Base-by-base conservation (phyloP, 805 yeast genomes). In the Candida ovalis region DNA sequence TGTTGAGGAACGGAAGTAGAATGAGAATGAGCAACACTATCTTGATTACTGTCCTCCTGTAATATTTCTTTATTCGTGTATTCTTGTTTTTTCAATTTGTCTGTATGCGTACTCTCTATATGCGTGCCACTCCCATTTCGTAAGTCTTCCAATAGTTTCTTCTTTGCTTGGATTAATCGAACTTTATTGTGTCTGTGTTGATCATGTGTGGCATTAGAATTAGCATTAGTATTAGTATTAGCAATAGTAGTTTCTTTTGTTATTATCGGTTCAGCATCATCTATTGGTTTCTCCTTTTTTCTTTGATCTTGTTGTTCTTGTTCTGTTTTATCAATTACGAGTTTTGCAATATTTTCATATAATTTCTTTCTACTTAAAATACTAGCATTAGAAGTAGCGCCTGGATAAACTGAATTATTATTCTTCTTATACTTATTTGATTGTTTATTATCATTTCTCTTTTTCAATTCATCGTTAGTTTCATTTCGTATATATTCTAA, bases 401-500 rank as follows among this genome's bases (percentile, higher is more conserved):
- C 17, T 40, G 25, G 24, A 17, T 4, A 15, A 2, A 35, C 17
- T 5, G 12, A 10, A 18, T n/a, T 17, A n/a, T 10, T 18, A 3
- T 13, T 35, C 5, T 18, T 17, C 6, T 18, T 18, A 9, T 9
- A 4, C 38, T 15, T 2, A 6, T 37, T 21, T 22, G 23, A 21
- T 35, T 18, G 38, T 35, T 17, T 19, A 4, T 8, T 10, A n/a
- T 35, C 10, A 35, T 35, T 2, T 10, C 15, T 21, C 3, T 37
- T 21, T 10, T 5, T 10, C 4, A 12, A 4, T 37, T 6, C 22
- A 2, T 37, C 24, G 25, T 18, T 47, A 2, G 17, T 32, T 17
- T 13, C 28, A 2, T 30, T 19, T 36, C 42, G 23, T 12, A 47
- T 18, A 37, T 62, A 62, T 2, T 49, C 46, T 28, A 62, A 47